Evolutionary conservation across 495 filamentous ascomycete species (phyloP).

Genomic region (Rostrohypoxylon terebratum): DNA sequence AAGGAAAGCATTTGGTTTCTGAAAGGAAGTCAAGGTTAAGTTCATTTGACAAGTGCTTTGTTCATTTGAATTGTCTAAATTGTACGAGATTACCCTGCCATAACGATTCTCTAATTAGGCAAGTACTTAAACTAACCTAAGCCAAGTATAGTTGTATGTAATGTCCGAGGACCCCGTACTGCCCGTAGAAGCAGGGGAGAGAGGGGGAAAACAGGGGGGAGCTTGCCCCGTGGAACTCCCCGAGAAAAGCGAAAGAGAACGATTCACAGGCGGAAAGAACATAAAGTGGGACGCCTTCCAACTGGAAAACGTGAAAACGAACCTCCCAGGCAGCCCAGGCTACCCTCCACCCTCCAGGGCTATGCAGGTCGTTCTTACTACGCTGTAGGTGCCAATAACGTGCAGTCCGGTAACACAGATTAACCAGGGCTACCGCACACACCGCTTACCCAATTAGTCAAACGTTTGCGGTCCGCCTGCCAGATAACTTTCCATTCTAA

Average conservation of each 20-base stretch:
- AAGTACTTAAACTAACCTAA: slow-evolving; percentile 35
- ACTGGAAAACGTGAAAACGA: not conserved
- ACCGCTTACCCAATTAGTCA: slow-evolving; percentile 12
- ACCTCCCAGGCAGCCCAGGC: too few relatives aligned
- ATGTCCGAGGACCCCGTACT: slow-evolving; percentile 42
- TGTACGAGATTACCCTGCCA: slow-evolving; percentile 28
- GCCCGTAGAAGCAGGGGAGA: slow-evolving; percentile 17
- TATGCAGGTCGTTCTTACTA: not conserved
- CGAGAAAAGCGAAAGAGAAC: not conserved
- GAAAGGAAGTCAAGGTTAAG: slow-evolving; percentile 21
- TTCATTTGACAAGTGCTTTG: slow-evolving; percentile 35
- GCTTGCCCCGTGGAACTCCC: slow-evolving; percentile 31
- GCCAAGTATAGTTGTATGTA: slow-evolving; percentile 21
- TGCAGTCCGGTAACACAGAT: not conserved
- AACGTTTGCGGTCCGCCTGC: slow-evolving; percentile 31
- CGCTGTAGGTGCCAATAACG: not conserved
- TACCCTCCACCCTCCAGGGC: not conserved
- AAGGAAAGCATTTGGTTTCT: slow-evolving; percentile 21
- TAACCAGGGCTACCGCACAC: slow-evolving; percentile 4
- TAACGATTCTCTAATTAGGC: slow-evolving; percentile 39
- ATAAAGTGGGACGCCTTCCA: not conserved
- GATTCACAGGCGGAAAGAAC: slow-evolving; percentile 16
- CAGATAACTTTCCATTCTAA: slow-evolving; percentile 8
- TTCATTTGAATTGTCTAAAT: slow-evolving; percentile 31
- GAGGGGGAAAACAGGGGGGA: slow-evolving; percentile 17